Evolutionary conservation across 495 filamentous ascomycete species (phyloP).

Genomic region (Penicillium argentinense): DNA sequence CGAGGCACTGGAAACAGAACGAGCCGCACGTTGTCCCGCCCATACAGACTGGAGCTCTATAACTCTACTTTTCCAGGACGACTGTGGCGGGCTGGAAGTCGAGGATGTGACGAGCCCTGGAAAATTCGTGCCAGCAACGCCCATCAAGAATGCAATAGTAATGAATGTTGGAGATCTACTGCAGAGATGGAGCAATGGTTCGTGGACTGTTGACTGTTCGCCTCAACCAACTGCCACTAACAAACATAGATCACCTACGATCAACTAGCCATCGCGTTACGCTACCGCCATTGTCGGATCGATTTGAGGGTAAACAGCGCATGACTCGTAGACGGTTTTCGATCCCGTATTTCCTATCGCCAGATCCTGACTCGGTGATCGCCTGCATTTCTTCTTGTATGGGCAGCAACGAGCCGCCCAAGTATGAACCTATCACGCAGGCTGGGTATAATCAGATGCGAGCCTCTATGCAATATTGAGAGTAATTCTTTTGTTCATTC

Average conservation of each 20-base stretch:
- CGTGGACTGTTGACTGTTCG: conserved; percentile 3
- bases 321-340: conserved; percentile 58
- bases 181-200: conserved; percentile 62
- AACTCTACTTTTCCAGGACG: conserved; percentile 53
- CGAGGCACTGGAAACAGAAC: conserved; percentile 41
- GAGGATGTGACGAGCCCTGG: conserved; percentile 52
- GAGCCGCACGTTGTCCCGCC: conserved; percentile 53
- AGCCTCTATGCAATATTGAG: conserved; percentile 50
- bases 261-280: conserved; percentile 59
- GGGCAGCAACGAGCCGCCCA: conserved; percentile 36
- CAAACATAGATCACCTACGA: conserved; percentile 43
- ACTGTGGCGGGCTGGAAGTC: conserved; percentile 54
- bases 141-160: conserved; percentile 51
- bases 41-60: conserved; percentile 54
- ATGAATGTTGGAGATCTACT: conserved; percentile 62
- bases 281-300: conserved; percentile 37
- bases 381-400: conserved; percentile 56
- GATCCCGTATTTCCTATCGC: conserved; percentile 62
- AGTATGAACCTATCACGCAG: conserved; percentile 54
- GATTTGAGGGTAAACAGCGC: conserved; percentile 33
- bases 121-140: conserved; percentile 52
- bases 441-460: conserved; percentile 53
- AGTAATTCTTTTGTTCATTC: not conserved
- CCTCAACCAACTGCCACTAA: not conserved
- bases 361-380: conserved; percentile 54